Base-by-base conservation (phyloP, 352 stramenopile genomes). In the Phytophthora rubi region DNA sequence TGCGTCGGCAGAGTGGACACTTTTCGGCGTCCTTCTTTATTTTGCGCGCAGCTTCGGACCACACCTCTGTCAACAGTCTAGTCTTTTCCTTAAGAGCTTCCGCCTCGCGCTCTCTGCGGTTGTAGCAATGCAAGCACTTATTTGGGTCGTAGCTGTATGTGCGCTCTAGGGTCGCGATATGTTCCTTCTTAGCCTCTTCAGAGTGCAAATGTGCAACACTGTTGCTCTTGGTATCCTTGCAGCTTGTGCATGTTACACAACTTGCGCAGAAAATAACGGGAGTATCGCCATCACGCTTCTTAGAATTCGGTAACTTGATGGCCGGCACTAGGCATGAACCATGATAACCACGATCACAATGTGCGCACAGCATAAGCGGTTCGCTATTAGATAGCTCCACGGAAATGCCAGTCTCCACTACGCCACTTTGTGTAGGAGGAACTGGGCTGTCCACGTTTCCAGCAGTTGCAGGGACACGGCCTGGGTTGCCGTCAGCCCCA, bases 1-100 rank as follows among this genome's bases (percentile, higher is more conserved):
- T 90, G 10, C 76, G 73, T 15, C 68, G 61, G 55, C 90, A 97
- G 53, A 94, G 83, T 3, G 90, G 90, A 48, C 90, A 97, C 21
- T 88, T 90, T 49, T 96, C 86, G 0, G 79, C 76, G 33, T 92
- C 79, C 35, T 83, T 89, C 33, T 86, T 86, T 30, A 79, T 75
- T 49, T 80, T 81, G 7, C 78, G 77, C 13, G 80, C 59, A 18
- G 89, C 77, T 1, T 73, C 53, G 9, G 79, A 78, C 85, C 88
- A 94, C 7, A 93, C 66, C 42, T 91, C 82, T 0, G 80, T 71
- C 23, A 94, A 68, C 15, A 80, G 62, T 61, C 87, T 82, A 23
- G 68, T 89, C 35, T 85, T 88, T 28, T 84, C 77, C 33, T 76
- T 73, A 18, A 83, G 69, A 21, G 85, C 57, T 47, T 71, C 82